These are phyloP conservation scores for Barnettozyma sp. DNA, from an alignment of 805 yeast genomes.

Conservation along the genomic window DNA sequence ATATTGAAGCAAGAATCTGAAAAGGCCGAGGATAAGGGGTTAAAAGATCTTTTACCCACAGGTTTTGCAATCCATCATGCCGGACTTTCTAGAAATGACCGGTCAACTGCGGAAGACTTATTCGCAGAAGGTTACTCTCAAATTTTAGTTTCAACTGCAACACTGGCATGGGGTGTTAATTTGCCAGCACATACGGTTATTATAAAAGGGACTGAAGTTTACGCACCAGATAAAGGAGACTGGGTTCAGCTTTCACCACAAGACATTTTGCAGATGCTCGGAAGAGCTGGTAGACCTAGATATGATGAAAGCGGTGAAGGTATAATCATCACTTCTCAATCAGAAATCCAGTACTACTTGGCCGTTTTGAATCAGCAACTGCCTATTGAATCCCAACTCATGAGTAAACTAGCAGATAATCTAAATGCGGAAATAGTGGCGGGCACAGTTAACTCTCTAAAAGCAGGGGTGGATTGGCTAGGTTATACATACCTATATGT, in stretches of 20 bases:
- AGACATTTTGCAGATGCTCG: constrained; percentile 94
- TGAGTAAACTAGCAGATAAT: constrained; percentile 61
- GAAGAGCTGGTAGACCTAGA: constrained; percentile 96
- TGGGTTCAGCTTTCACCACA: constrained; percentile 95
- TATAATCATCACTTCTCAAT: constrained; percentile 80
- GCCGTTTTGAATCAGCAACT: constrained; percentile 87
- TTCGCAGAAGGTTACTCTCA: constrained; percentile 85
- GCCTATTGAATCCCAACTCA: constrained; percentile 86
- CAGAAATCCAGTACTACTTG: constrained; percentile 79
- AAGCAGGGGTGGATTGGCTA: constrained; percentile 77
- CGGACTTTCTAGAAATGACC: constrained; percentile 66
- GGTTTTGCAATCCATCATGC: constrained; percentile 94
- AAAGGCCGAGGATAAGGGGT: constrained; percentile 41
- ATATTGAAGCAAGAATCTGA: constrained; percentile 60
- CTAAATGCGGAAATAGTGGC: constrained; percentile 82
- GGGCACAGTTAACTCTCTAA: constrained; percentile 53
- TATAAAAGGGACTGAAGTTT: constrained; percentile 88
- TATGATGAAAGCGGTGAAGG: constrained; percentile 93
- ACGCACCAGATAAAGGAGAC: constrained; percentile 81
- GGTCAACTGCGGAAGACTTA: constrained; percentile 73
- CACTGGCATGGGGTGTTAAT: constrained; percentile 96
- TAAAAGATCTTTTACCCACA: constrained; percentile 52
- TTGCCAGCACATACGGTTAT: constrained; percentile 93
- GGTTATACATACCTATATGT: constrained; percentile 72
- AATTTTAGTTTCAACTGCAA: constrained; percentile 83